These are phyloP conservation scores for Coniosporium apollinis DNA, from an alignment of 495 filamentous ascomycete species.

Conservation along the genomic window DNA sequence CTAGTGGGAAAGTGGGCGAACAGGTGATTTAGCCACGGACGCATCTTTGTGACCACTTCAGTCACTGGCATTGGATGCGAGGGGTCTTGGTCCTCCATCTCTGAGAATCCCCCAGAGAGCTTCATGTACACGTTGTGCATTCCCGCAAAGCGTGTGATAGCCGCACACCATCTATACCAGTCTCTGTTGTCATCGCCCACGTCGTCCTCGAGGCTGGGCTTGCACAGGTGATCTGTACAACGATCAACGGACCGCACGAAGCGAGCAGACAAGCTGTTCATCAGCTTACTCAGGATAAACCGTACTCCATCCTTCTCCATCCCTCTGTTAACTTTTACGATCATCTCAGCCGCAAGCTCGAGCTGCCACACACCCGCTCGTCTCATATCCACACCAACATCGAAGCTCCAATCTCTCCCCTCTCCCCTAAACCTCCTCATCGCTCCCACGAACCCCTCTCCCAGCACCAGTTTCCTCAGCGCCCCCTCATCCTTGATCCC, in stretches of 20 bases:
- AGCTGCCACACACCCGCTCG: constrained; percentile 53
- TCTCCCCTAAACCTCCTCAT: constrained; percentile 44
- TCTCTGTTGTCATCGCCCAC: constrained; percentile 23
- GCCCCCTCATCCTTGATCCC: constrained; percentile 44
- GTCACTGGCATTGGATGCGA: constrained; percentile 23
- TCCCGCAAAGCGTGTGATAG: constrained; percentile 20
- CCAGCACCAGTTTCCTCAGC: constrained; percentile 29
- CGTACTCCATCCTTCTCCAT: constrained; percentile 41
- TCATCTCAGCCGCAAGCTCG: constrained; percentile 54
- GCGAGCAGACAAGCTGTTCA: background rate
- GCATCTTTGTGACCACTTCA: constrained; percentile 25
- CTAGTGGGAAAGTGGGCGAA: constrained; percentile 49
- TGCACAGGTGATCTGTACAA: constrained; percentile 64
- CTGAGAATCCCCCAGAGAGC: constrained; percentile 66
- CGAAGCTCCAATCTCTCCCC: constrained; percentile 46
- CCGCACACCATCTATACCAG: constrained; percentile 39
- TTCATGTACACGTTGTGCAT: constrained; percentile 54
- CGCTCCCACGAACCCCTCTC: constrained; percentile 45
- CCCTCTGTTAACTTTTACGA: constrained; percentile 42
- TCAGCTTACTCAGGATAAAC: constrained; percentile 46
- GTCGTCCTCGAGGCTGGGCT: constrained; percentile 47
- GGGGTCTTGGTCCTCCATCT: constrained; percentile 37
- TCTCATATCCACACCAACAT: constrained; percentile 64
- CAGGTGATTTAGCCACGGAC: constrained; percentile 49
- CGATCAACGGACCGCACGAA: constrained; percentile 3